Evolutionary conservation across 2,329 filamentous ascomycete species (phyloP), one percentile per base, ranked within the genome.

Genomic region (Penicillium digitatum): DNA sequence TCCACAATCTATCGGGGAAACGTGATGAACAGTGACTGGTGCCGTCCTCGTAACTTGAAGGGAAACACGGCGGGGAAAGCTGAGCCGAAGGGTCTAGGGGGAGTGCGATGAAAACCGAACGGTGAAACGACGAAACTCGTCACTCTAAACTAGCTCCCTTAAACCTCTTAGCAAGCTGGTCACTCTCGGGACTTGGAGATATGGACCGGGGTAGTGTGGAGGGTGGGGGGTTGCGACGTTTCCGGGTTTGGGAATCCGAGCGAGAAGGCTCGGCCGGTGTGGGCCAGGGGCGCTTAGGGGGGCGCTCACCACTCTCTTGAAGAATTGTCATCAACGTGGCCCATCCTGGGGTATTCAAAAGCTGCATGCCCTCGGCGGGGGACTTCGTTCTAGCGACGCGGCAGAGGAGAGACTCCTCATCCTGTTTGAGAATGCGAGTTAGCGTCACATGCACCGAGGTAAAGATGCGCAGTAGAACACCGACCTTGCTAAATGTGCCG

Each of bases 261-360:
- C 61, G 62, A 64, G 65, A 56, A 66, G 66, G 59, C 66, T 76
- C 74, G 69, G 75, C 73, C 60, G 72, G 70, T 60, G 62, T 65
- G 58, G 69, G 70, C 73, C 76, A 71, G 66, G 72, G 67, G 73
- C 80, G 88, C 82, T 94, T 95, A 76, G 86, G 87, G 84, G 87
- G 85, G 85, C 87, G 87, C 89, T 96, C 92, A 95, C 92, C 90
- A 83, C 90, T 91, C 85, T 91, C 89, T 86, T 94, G 86, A 78
- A 97, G 84, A 73, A 99, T 95, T 74, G 89, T 87, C 76, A 93
- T 82, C 70, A 99, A 82, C 56, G 90, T 97, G 74, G 92, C 89
- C 94, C 94, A 99, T 69, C 94, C 94, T 70, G 87, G 83, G 66
- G 88, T 92, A 66, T 90, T 87, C 75, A 91, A 85, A 65, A 99